Evolutionary conservation across 108 stramenopile species (phyloP), one percentile per base, ranked within the genome.

Genomic region (Nitzschia sp.): DNA sequence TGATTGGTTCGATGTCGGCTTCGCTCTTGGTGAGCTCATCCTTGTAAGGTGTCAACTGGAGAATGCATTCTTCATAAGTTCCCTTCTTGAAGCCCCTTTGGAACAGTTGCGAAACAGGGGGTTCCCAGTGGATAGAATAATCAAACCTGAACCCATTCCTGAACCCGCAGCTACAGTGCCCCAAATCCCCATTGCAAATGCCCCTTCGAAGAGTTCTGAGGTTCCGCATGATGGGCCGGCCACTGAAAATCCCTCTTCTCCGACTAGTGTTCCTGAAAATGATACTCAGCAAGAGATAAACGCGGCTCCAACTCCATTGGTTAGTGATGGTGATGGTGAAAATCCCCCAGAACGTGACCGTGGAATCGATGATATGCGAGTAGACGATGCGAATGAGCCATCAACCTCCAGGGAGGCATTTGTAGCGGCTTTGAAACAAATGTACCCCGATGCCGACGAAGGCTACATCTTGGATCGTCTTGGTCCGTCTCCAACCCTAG

Each of bases 1-100:
- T 24, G 87, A 88, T 53, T 81, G 78, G 76, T 91, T 91, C 71
- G 90, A 91, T 73, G 85, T 91, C 11, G 90, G 87, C 6, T 77
- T 72, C 40, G 82, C 82, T 3, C 77, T 91, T 56, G 90, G 90
- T 22, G 82, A 71, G 51, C 56, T 91, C 12, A 88, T 91, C 53
- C 71, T 91, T 10, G 53, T 86, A 52, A 75, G 86, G 12, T 91
- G 90, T 56, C 81, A 86, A 57, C 61, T 91, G 21, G 87, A 91
- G 51, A 87, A 91, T 68, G 83, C 83, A 7, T 86, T 91, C 60
- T 85, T 91, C 57, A 72, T 91, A 17, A 79, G 80, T 38, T 82
- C 80, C 22, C 53, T 91, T 11, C 68, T 91, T 8, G 90, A 91
- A 62, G 83, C 86, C 10, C 83, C 90, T 0, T 63, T 91, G 0